Evolutionary conservation across 2,329 filamentous ascomycete species (phyloP).

Genomic region (Teratosphaeria viscida): DNA sequence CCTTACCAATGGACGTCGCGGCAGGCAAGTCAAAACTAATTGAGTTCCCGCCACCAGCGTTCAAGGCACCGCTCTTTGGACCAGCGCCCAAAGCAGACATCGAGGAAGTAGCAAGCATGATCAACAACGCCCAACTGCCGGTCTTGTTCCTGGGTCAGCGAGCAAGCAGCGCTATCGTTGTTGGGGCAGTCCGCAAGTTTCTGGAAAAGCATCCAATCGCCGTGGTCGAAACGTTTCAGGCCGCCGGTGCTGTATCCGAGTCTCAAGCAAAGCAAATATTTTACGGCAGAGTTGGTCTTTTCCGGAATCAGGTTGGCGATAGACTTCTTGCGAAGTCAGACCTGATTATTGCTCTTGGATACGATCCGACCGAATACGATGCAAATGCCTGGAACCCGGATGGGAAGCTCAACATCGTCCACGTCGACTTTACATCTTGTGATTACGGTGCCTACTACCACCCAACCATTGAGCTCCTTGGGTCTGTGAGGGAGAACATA

Average conservation of each 20-base stretch:
- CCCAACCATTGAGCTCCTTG: slow-evolving; percentile 34
- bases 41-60: slow-evolving; percentile 31
- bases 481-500: slow-evolving; percentile 33
- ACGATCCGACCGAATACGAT: slow-evolving; percentile 41
- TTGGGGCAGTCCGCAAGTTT: slow-evolving; percentile 33
- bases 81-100: slow-evolving; percentile 26
- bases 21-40: slow-evolving; percentile 29
- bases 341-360: slow-evolving; percentile 36
- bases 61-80: slow-evolving; percentile 33
- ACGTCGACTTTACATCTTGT: slow-evolving; percentile 33
- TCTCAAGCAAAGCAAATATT: slow-evolving; percentile 35
- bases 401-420: slow-evolving; percentile 30
- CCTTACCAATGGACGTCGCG: slow-evolving; percentile 37
- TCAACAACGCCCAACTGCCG: slow-evolving; percentile 26
- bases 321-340: slow-evolving; percentile 34
- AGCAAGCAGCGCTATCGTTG: slow-evolving; percentile 31
- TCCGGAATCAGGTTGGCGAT: slow-evolving; percentile 41
- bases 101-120: slow-evolving; percentile 25
- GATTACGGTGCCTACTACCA: slow-evolving; percentile 35
- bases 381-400: slow-evolving; percentile 35
- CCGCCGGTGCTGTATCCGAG: slow-evolving; percentile 36
- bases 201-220: slow-evolving; percentile 33
- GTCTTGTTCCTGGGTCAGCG: slow-evolving; percentile 39
- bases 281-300: slow-evolving; percentile 39
- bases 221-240: slow-evolving; percentile 43